Evolutionary conservation across 768 basidiomycete genomes (phyloP), one percentile per base, ranked within the genome.

Genomic region (Chalciporus sphaerocephalus): DNA sequence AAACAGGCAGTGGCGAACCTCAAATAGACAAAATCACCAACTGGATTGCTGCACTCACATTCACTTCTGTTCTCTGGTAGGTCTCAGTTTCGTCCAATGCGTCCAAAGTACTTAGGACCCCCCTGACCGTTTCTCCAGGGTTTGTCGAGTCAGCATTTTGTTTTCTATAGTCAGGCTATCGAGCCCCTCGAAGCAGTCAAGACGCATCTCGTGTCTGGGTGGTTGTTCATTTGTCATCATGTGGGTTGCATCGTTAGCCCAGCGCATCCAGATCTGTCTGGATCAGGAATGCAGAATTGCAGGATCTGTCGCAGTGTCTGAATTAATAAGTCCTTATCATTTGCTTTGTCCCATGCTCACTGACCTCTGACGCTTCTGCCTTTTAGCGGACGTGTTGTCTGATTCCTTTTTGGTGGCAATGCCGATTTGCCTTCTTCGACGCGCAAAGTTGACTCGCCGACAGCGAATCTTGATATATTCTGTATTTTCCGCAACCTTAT

Each of bases 111-210:
- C 3, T 15, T 25, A 25, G 10, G 15, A 8, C 1, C 5, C 33
- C 17, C n/a, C 44, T 61, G 17, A 51, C 7, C 15, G 3, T 24
- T 33, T 1, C 10, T 13, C 1, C 27, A 66, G 62, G 62, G 40
- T 44, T 7, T 53, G 56, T 44, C 56, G 62, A 11, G 40, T 45
- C 18, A 63, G 64, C 43, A 49, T 63, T 30, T 34, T 63, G 23
- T 9, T 54, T 21, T 64, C 61, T 13, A 48, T 61, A 41, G 33
- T 61, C 13, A 56, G 50, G 16, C 12, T 57, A 10, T 43, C 40
- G 10, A 52, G 46, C 10, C 58, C 59, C 0, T 47, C 44, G 10
- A 45, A 22, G 25, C 40, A 5, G 3, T 47, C 50, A 9, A 46
- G 40, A 5, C 51, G 46, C 13, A 20, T 53, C 21, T 25, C 39